Base-by-base conservation (phyloP, 805 yeast species). In the Priceomyces carsonii region DNA sequence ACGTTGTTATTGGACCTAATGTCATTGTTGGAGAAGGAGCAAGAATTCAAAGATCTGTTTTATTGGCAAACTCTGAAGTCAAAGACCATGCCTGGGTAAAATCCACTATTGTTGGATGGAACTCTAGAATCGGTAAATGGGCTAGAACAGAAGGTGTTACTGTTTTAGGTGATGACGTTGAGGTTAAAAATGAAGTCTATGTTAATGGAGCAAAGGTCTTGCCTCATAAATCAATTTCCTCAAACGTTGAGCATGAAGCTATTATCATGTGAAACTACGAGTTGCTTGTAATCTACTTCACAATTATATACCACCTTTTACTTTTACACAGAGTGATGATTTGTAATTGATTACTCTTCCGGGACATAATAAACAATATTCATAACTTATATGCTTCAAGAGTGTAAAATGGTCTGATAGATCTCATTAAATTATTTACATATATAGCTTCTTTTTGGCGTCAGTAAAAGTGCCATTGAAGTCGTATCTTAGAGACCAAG, bases 151-250 rank as follows among this genome's bases (percentile, higher is more conserved):
- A 93, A 72, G 96, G 96, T 75, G 86, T 82, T 57, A 86, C 97
- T 45, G 99, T 93, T 42, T 80, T 93, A 59, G 99, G 99, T 74
- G 99, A 93, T 68, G 99, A 93, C 53, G 99, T 93, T 50, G 95
- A 90, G 66, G 88, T 93, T 64, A 88, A 91, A 76, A 97, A 93
- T 65, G 99, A 91, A 77, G 79, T 93, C 65, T 93, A 93, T 79
- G 95, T 93, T 57, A 93, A 93, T 71, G 99, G 99, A 70, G 99
- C 97, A 72, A 89, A 93, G 68, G 97, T 93, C 50, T 81, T 93
- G 63, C 99, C 99, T 52, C 99, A 93, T 81, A 93, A 93, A 79
- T 77, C 96, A 44, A 91, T 93, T 67, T 84, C 95, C 47, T 78
- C 89, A 50, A 93, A 93, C 66, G 96, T 93, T 66, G 98, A 95